phyloP scores from a whole-genome alignment of 2,329 filamentous ascomycete species.

The Penicillium sp. region DNA sequence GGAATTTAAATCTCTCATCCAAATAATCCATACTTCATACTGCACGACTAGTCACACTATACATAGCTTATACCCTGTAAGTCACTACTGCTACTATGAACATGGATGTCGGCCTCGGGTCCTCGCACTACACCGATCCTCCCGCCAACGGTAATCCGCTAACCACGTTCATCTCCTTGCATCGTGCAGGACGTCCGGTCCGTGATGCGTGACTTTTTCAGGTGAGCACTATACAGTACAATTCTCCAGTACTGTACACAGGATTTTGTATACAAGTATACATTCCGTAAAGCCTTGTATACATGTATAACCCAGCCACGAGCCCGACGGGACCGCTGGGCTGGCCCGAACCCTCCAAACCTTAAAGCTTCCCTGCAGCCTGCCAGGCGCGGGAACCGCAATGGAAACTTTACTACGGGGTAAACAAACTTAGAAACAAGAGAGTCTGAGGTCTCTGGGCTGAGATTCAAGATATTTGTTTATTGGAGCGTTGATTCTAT shows the following conservation, averaged over 20 bases:
- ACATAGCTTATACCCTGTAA: neutral
- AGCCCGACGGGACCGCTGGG: conserved; percentile 10
- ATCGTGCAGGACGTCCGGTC: conserved; percentile 12
- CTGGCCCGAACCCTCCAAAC: conserved; percentile 22
- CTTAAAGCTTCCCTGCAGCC: conserved; percentile 23
- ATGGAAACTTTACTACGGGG: conserved; percentile 14
- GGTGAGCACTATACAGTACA: neutral
- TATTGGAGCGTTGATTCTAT: neutral
- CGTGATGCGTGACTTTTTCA: neutral
- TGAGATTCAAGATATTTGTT: neutral
- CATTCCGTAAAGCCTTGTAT: neutral
- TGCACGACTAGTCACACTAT: neutral
- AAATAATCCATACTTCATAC: neutral
- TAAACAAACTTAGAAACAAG: neutral
- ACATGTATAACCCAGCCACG: neutral
- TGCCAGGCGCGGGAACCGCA: conserved; percentile 26
- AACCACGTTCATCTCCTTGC: conserved; percentile 32
- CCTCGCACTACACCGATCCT: conserved; percentile 8
- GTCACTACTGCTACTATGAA: neutral
- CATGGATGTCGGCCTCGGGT: conserved; percentile 7
- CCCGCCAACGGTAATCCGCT: conserved; percentile 2
- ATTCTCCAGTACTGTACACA: neutral
- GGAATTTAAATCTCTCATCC: neutral
- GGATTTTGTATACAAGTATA: neutral
- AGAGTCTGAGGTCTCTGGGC: neutral